phyloP scores from a whole-genome alignment of 176 grass and related monocot genomes.

The Triticum monococcum region DNA sequence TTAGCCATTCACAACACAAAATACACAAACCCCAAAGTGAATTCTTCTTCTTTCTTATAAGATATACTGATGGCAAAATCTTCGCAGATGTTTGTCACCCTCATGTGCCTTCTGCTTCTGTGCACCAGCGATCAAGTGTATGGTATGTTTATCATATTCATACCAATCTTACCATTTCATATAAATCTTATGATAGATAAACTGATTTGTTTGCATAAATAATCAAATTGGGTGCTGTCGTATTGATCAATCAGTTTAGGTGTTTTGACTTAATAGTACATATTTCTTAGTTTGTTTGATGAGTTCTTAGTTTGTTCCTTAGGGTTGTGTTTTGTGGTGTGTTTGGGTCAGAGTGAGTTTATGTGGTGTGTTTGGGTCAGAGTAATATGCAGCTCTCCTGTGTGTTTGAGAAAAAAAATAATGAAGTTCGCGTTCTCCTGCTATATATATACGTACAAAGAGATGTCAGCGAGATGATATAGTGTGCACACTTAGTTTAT shows the following conservation, averaged over 20 bases:
- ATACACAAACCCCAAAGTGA: not conserved
- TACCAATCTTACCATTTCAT: not conserved
- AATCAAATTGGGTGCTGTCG: not conserved
- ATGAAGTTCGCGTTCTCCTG: not conserved
- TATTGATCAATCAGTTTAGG: not conserved
- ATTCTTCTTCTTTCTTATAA: not conserved
- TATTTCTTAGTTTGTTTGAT: too few species aligned
- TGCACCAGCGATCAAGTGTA: not conserved
- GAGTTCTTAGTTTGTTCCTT: too few species aligned
- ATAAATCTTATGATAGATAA: not conserved
- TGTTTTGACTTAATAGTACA: not conserved
- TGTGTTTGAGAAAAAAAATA: too few species aligned
- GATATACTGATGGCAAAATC: not conserved
- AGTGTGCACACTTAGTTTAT: too few species aligned
- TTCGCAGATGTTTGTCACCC: not conserved
- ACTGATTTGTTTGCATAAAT: too few species aligned
- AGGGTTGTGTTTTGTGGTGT: too few species aligned
- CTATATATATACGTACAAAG: too few species aligned
- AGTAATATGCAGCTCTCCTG: too few species aligned
- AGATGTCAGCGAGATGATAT: not conserved
- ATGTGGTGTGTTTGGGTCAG: too few species aligned
- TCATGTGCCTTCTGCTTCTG: slow-evolving; percentile 8
- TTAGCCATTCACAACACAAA: not conserved
- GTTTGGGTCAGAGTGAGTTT: too few species aligned
- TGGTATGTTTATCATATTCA: not conserved